Evolutionary conservation across 2,329 filamentous ascomycete species (phyloP), one percentile per base, ranked within the genome.

Genomic region (Purpureocillium takamizusanense): DNA sequence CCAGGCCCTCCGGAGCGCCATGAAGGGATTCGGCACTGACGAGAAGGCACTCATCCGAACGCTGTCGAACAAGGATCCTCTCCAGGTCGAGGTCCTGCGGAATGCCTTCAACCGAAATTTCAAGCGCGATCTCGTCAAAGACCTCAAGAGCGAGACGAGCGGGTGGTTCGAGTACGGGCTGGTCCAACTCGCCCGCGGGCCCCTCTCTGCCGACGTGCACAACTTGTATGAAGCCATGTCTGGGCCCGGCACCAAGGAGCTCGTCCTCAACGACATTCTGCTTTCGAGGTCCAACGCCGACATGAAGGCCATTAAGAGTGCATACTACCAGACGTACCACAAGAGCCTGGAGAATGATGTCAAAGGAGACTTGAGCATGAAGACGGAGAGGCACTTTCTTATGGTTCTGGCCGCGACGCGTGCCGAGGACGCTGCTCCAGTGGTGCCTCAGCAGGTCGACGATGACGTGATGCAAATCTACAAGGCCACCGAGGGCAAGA

Each of bases 1-100:
- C 0, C 76, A 87, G 41, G 75, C 70, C 4, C 67, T 94, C 16
- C 78, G 86, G 38, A 74, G 74, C 49, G 86, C 90, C 2, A 95
- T 95, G 87, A 95, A 94, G 61, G 88, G 88, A 0, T 86, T 95
- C 45, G 90, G 89, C 27, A 95, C 89, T 0, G 79, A 97, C 52
- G 89, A 95, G 59, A 82, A 79, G 51, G 61, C 74, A 0, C 66
- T 97, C 13, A 89, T 94, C 46, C 66, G 69, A 2, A 66, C 81
- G 3, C 66, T 97, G 8, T 66, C 82, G 3, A 75, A 71, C 48
- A 81, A 88, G 45, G 86, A 94, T 46, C 83, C 89, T 1, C 66
- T 88, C 4, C 85, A 94, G 56, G 73, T 92, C 45, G 75, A 81
- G 35, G 68, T 76, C 8, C 69, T 94, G 37, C 76, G 80, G 40